Conservation (phyloP, 768 basidiomycete species). For the Gyrodon lividus region DNA sequence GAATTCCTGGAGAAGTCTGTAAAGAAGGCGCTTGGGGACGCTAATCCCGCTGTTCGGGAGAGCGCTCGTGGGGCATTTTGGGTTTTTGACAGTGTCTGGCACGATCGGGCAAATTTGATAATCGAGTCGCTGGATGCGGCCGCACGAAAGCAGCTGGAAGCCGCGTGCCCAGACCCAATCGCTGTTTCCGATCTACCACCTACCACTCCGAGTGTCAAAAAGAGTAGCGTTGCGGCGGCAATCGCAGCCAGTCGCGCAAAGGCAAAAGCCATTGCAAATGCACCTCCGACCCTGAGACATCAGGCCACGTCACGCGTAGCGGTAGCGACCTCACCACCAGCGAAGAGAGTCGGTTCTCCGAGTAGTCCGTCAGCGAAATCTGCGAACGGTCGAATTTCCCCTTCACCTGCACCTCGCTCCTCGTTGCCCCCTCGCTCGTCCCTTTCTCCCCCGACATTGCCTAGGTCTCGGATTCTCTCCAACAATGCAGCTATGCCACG, state of each 20-base stretch:
- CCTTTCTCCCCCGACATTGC: conserved; percentile 44
- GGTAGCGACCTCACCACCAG: conserved; percentile 41
- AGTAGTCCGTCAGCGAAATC: conserved; percentile 43
- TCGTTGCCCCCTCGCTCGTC: conserved; percentile 49
- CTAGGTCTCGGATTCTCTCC: conserved; percentile 42
- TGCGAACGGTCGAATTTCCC: conserved; percentile 38
- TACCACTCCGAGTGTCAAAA: conserved; percentile 63
- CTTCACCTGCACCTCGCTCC: conserved; percentile 41
- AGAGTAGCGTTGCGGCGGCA: conserved; percentile 79
- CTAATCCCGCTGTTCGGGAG: conserved; percentile 79
- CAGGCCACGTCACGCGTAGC: conserved; percentile 72
- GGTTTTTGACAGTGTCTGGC: conserved; percentile 77
- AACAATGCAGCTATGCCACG: conserved; percentile 38
- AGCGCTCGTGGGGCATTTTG: conserved; percentile 73
- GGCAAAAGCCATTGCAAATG: conserved; percentile 78
- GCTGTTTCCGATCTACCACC: conserved; percentile 40
- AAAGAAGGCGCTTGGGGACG: conserved; percentile 71
- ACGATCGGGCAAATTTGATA: conserved; percentile 60
- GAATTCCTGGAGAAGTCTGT: conserved; percentile 75
- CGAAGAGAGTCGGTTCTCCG: conserved; percentile 41
- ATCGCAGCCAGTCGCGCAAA: conserved; percentile 90
- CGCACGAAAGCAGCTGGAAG: conserved; percentile 83
- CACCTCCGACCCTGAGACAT: conserved; percentile 77
- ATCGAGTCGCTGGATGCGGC: conserved; percentile 64
- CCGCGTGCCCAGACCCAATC: conserved; percentile 67